Base-by-base conservation (phyloP, 2,329 filamentous ascomycete species). In the Polychaeton citri region DNA sequence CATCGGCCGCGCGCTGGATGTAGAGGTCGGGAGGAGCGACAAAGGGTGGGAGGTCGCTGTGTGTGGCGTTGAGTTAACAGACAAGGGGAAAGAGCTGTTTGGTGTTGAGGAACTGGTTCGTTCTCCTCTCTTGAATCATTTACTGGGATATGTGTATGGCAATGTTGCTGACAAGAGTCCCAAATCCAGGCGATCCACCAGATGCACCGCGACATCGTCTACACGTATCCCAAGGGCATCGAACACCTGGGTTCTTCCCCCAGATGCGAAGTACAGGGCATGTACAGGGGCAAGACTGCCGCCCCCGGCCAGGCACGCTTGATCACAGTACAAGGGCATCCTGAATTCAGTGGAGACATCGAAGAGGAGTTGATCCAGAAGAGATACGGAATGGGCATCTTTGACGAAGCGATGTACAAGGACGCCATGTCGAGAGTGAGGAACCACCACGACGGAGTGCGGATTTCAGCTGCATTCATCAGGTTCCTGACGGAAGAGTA, bases 1-100 rank as follows among this genome's bases (percentile, higher is more conserved):
- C 49, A 63, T 90, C 30, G 83, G 72, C 1, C 69, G 84, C 35
- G 81, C 83, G 1, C 54, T 87, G 46, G 81, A 76, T 3, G 70
- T 63, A 15, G 70, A 72, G 47, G 80, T 92, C 2, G 76, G 68
- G 21, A 63, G 75, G 36, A 82, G 74, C 53, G 68, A 75, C 17
- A 57, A 63, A 15, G 84, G 83, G 2, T 93, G 85, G 86, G 86
- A 93, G 61, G 63, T 82, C n/a, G 76, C 79, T 34, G 84, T 90
- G 2, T 72, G 72, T 17, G 69, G 76, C 19, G 66, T 88, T 28
- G 58, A 75, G 40, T 63, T 92, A 53, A 83, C 76, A 4, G 64
- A 69, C 17, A 71, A 72, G 51, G 86, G 85, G 4, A 79, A 75
- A 58, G 68, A 79, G 45, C 42, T 93, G 1, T 87, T 92, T 55